These are phyloP conservation scores for Cyclotella distinguenda DNA, from an alignment of 108 stramenopile species.

Conservation along the genomic window DNA sequence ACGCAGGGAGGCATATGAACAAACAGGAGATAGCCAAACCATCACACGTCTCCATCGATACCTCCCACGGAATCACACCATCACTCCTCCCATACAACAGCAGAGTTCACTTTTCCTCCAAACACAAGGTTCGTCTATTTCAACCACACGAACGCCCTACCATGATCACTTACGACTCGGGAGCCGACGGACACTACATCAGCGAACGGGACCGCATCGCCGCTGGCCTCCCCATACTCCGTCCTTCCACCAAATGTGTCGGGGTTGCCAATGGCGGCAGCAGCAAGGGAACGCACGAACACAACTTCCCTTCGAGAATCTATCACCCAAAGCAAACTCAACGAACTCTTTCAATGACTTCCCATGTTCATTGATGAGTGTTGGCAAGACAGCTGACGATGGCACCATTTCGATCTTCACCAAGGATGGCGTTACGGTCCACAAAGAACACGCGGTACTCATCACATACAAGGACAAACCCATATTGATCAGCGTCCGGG, in stretches of 20 bases:
- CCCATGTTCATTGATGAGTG: background rate
- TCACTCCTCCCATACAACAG: background rate
- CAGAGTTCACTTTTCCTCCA: background rate
- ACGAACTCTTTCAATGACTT: conserved; percentile 8
- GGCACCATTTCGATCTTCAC: no score
- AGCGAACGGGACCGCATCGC: background rate
- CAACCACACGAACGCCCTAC: background rate
- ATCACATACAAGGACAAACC: conserved; percentile 12
- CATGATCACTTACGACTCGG: conserved; percentile 4
- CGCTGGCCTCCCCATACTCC: conserved; percentile 10
- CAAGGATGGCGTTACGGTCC: no score
- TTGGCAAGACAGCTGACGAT: conserved; percentile 10
- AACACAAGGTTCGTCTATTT: background rate
- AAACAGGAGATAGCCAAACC: no score
- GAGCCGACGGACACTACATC: no score
- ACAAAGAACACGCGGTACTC: conserved; percentile 8
- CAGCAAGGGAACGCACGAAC: conserved; percentile 1
- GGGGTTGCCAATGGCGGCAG: conserved; percentile 9
- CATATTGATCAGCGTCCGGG: conserved; percentile 1
- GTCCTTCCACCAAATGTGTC: background rate
- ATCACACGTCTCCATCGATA: no score
- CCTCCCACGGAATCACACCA: no score
- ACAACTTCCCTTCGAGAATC: background rate
- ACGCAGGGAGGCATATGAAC: no score
- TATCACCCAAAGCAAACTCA: no score